Base-by-base conservation (phyloP, 1,139 yeast species). In the Diutina siamensis region DNA sequence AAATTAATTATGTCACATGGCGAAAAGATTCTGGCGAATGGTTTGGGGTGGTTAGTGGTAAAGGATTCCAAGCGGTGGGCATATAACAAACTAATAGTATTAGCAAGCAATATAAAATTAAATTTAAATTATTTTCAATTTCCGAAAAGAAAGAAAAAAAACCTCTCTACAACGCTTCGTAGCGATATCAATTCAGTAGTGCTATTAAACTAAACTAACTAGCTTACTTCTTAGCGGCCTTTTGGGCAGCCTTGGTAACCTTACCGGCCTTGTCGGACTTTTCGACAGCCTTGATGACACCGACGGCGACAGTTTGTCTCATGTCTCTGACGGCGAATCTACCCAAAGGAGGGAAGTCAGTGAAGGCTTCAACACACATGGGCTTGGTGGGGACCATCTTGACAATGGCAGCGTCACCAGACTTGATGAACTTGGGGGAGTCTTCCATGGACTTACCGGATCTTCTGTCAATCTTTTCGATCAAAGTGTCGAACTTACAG, bases 291-390 rank as follows among this genome's bases (percentile, higher is more conserved):
- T 89, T 89, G 92, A 89, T 87, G 71, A 89, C 97, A 87, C 97
- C 97, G 71, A 89, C 97, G 69, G 97, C 97, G 65, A 89, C 97
- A 61, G 97, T 88, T 77, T 87, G 96, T 83, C 97, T 86, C 97
- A 88, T 88, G 76, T 88, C 97, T 83, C 97, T 92, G 80, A 88
- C 97, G 68, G 97, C 96, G 80, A 88, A 88, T 82, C 96, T 87
- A 72, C 96, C 96, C 70, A 87, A 84, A 71, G 96, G 96, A 75
- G 96, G 95, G 89, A 85, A 87, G 73, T 85, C 92, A 66, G 94
- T 77, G 94, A 83, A 86, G 64, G 94, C 79, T 80, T 86, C 95
- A 71, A 86, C 95, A 77, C 94, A 85, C 94, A 86, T 83, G 71
- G 95, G 95, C 86, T 86, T 86, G 72, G 94, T 75, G 72, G 94